A percentile compares a stretch with the other conserved stretches of the same genome.
Conservation (phyloP, 768 basidiomycete genomes). For the Paxillus involutus region DNA sequence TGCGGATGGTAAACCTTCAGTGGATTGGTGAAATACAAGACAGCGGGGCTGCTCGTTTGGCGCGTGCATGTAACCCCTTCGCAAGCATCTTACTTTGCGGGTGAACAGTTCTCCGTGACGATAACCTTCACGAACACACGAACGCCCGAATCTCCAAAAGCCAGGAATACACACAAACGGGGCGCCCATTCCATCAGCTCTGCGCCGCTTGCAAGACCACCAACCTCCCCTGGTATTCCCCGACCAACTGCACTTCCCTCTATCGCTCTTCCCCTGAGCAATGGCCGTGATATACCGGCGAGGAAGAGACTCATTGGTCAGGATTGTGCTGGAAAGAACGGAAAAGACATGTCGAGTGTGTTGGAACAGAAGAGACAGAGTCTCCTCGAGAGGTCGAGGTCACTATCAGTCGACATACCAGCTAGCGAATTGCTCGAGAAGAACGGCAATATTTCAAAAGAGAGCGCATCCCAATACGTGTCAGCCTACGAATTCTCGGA, state of each 20-base stretch:
- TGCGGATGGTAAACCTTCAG: no score
- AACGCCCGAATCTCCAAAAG: conserved; percentile 42
- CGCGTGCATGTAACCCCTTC: conserved; percentile 75
- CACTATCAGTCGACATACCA: conserved; percentile 65
- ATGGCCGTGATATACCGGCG: conserved; percentile 33
- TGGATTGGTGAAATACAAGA: no score
- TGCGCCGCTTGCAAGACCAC: conserved; percentile 77
- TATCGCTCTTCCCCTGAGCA: conserved; percentile 14
- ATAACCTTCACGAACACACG: conserved; percentile 87
- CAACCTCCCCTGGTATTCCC: conserved; percentile 74
- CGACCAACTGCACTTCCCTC: conserved; percentile 35
- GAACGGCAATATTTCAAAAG: conserved; percentile 8
- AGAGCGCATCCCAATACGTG: conserved; percentile 23
- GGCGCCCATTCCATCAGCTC: conserved; percentile 81
- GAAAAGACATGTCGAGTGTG: conserved; percentile 43
- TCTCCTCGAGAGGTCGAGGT: conserved; percentile 50
- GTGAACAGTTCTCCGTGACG: conserved; percentile 81
- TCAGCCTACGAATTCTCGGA: conserved; percentile 32
- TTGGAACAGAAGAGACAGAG: conserved; percentile 55
- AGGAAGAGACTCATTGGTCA: conserved; percentile 61
- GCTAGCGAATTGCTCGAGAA: conserved; percentile 43
- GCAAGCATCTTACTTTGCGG: conserved; percentile 90
- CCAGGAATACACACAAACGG: conserved; percentile 55
- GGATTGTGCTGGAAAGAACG: conserved; percentile 21
- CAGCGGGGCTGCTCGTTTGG: no score